Base-by-base conservation (phyloP, 805 yeast genomes). In the Wickerhamiella bombiphila region DNA sequence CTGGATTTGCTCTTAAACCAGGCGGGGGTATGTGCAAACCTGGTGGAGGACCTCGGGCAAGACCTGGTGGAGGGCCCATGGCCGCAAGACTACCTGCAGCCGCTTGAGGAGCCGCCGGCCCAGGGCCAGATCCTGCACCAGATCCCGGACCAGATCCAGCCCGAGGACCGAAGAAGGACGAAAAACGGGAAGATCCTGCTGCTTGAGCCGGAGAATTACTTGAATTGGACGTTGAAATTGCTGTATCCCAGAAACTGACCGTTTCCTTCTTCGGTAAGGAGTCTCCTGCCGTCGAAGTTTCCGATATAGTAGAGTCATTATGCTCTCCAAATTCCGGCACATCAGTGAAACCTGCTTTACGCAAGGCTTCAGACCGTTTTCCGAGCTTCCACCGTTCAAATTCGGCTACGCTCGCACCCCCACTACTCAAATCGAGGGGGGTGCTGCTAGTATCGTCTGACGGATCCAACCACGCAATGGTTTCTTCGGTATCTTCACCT, bases 351-450 rank as follows among this genome's bases (percentile, higher is more conserved):
- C 33, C 41, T 3, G 41, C 36, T 14, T 34, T 35, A 3, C 32
- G 25, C 15, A 34, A 18, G 5, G 28, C 28, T 11, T 20, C 34
- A n/a, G 13, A 8, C 29, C 20, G 26, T 32, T 47, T 42, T 14
- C 35, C 14, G 35, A 19, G 36, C 40, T 50, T 50, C 54, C 54
- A 50, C 33, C 37, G 33, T 46, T 50, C 54, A 36, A 50, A 50
- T 37, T 49, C 52, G 17, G 43, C 49, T 6, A 47, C 47, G n/a
- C 42, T 26, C 7, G 32, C 37, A 14, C 38, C 36, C 26, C 36
- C 36, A 16, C 38, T 39, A 16, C 33, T 41, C 8, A 42, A 18
- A 9, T 41, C 48, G 20, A 37, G 33, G 18, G 36, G 42, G 8
- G 32, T 20, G 6, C 28, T 38, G 7, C 22, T 34, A n/a, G 35